These are phyloP conservation scores for Hansfordia pulvinata DNA, from an alignment of 2,329 filamentous ascomycete species.

Conservation along the genomic window DNA sequence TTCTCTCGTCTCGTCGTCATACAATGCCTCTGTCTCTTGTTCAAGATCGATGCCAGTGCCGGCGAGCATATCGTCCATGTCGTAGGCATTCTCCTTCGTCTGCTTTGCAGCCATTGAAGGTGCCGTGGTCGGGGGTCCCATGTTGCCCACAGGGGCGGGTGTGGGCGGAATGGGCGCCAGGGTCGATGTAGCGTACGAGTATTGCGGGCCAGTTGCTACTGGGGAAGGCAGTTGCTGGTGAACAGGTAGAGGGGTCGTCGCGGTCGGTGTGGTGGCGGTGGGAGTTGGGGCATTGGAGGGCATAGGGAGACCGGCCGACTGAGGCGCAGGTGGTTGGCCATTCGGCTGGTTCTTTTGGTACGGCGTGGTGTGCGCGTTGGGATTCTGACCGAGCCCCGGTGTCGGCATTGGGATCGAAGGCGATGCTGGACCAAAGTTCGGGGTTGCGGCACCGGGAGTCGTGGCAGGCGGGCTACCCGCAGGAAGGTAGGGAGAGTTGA, in stretches of 20 bases:
- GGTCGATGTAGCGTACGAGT: constrained; percentile 14
- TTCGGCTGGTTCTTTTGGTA: constrained; percentile 12
- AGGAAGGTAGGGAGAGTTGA: constrained; percentile 29
- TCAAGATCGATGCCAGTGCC: constrained; percentile 78
- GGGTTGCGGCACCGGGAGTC: constrained; percentile 20
- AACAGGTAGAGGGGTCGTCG: constrained; percentile 4
- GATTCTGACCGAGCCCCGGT: no score
- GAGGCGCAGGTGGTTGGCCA: constrained; percentile 9
- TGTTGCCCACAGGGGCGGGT: constrained; percentile 14
- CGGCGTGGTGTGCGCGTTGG: constrained; percentile 20
- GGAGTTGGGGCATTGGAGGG: constrained; percentile 7
- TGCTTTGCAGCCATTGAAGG: constrained; percentile 22
- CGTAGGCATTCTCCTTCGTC: constrained; percentile 54
- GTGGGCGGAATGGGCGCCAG: constrained; percentile 10
- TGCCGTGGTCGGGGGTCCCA: constrained; percentile 14
- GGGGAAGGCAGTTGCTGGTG: constrained; percentile 1
- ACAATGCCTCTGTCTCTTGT: constrained; percentile 73
- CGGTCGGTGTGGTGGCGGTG: constrained; percentile 1
- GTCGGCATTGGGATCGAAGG: constrained; percentile 9
- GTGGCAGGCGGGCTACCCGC: constrained; percentile 23
- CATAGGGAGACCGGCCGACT: constrained; percentile 10
- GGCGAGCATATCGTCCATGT: constrained; percentile 71
- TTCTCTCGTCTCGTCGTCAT: constrained; percentile 43
- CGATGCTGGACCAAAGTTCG: constrained; percentile 17
- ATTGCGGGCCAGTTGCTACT: constrained; percentile 10